Conservation (phyloP, 768 basidiomycete genomes). For the Naganishia vaughanmartiniae region DNA sequence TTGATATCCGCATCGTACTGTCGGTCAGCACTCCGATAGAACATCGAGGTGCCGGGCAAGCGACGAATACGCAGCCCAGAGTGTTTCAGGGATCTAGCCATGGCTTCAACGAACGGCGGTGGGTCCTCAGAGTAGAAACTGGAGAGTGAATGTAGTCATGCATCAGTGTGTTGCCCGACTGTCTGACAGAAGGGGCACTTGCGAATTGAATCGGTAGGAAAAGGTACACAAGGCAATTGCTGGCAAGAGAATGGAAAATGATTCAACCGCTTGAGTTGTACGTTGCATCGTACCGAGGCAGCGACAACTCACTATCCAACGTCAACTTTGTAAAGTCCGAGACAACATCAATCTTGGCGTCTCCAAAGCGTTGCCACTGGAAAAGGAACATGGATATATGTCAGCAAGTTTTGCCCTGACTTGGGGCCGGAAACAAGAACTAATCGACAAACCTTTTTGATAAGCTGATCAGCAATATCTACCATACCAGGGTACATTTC, state of each 20-base stretch:
- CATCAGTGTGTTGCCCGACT: not conserved
- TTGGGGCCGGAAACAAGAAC: conserved; percentile 24
- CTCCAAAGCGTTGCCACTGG: conserved; percentile 53
- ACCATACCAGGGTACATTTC: conserved; percentile 59
- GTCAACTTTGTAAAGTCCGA: conserved; percentile 59
- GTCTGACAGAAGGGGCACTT: conserved; percentile 28
- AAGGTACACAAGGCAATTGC: conserved; percentile 57
- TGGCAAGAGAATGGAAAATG: not conserved
- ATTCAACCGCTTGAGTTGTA: not conserved
- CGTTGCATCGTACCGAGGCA: not conserved
- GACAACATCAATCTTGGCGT: conserved; percentile 54
- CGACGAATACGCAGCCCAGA: conserved; percentile 52
- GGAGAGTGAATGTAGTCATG: not conserved
- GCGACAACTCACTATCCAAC: conserved; percentile 51
- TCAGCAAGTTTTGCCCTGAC: conserved; percentile 1
- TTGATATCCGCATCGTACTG: conserved; percentile 56
- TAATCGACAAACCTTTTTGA: conserved; percentile 56
- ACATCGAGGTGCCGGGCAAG: conserved; percentile 50
- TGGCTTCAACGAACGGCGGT: conserved; percentile 36
- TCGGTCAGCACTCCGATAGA: conserved; percentile 52
- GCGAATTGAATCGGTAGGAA: conserved; percentile 58
- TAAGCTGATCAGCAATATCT: conserved; percentile 56
- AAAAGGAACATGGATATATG: not conserved
- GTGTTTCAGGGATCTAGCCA: conserved; percentile 54
- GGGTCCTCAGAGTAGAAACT: conserved; percentile 35